These are phyloP conservation scores for Plasmodium relictum DNA, from an alignment of 169 alveolate genomes.

Conservation along the genomic window DNA sequence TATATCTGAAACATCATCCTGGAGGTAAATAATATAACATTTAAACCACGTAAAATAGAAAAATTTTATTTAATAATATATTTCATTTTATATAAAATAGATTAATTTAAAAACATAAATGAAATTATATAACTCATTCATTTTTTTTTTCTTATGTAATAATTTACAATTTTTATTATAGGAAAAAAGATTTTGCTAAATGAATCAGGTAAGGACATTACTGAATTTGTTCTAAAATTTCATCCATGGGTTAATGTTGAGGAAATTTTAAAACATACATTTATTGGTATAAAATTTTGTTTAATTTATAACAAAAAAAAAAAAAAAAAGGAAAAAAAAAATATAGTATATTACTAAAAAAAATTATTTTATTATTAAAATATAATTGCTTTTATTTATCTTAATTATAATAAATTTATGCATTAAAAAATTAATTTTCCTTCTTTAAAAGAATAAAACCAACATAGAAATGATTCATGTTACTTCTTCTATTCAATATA, in stretches of 20 bases:
- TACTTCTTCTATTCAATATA: not conserved
- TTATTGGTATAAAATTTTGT: constrained; percentile 68
- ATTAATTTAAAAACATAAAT: not conserved
- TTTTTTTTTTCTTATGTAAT: not conserved
- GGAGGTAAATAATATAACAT: constrained; percentile 81
- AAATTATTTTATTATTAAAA: not conserved
- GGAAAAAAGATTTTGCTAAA: constrained; percentile 79
- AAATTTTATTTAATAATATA: not conserved
- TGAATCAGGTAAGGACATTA: constrained; percentile 80
- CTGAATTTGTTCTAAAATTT: constrained; percentile 56
- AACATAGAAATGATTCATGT: no score
- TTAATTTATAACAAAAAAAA: constrained; percentile 79
- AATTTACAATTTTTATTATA: not conserved
- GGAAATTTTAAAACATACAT: constrained; percentile 58
- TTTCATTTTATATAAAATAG: not conserved
- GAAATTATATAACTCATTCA: not conserved
- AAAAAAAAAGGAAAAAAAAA: not conserved
- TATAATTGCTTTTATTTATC: not conserved
- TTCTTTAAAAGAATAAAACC: not conserved
- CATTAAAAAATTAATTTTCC: not conserved
- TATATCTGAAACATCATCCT: constrained; percentile 83
- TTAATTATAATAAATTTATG: not conserved
- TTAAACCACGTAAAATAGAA: not conserved
- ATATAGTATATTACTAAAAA: not conserved
- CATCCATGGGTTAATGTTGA: constrained; percentile 84